Evolutionary conservation across 73 alveolate genomes (phyloP), one percentile per base, ranked within the genome.

Genomic region (Durusdinium trenchii): DNA sequence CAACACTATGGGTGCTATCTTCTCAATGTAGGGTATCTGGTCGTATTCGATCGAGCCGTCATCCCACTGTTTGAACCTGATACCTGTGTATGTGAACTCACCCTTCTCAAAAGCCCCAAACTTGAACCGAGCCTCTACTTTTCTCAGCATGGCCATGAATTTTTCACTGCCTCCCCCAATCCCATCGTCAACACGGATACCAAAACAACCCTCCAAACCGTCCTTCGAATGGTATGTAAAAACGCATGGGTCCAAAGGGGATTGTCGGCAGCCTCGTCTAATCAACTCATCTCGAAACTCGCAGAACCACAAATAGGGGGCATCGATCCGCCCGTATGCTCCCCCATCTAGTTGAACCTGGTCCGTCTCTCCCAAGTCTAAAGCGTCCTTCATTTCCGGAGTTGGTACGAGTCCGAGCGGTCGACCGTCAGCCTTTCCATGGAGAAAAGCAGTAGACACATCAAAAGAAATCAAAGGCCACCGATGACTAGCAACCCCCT

Each of bases 301-400:
- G 42, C 86, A 76, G 45, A 76, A 76, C 86, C 86, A 76, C 60
- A 76, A 43, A 57, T 76, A 76, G 2, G 86, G 86, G 1, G 86
- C 86, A 76, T 43, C 86, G 0, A 76, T 43, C 14, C 86, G 10
- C 0, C 86, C 86, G 18, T 76, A 76, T 1, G 86, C 86, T 6
- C 86, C 86, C 12, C 86, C 86, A 40, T 42, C 6, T 0, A 76
- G 60, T 23, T 51, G 60, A 43, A 51, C 40, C 28, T 76, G 86
- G 20, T 76, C 86, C 9, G 12, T 9, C 0, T 7, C 12, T 6
- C 86, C 86, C 86, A 76, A 43, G 1, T 16, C 54, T 20, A 76
- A 43, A 0, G 86, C 60, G 16, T 76, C 86, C 43, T 57, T 35
- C 0, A 76, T 42, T 10, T 76, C 86, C 38, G 28, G 38, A 0